phyloP scores from a whole-genome alignment of 2,329 filamentous ascomycete species.

The Colletotrichum horii region DNA sequence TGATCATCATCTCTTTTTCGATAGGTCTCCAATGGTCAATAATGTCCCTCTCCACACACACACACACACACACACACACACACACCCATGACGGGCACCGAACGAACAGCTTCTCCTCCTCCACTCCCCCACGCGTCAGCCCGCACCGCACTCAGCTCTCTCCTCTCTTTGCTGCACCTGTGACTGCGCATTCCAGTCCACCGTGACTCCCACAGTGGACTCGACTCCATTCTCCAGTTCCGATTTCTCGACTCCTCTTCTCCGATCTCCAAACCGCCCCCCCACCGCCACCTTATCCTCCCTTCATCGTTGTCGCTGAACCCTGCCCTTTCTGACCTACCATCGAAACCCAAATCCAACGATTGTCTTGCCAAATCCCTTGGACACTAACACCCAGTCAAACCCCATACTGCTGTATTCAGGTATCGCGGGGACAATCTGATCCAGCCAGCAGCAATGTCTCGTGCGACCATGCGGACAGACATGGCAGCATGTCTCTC shows the following conservation, averaged over 20 bases:
- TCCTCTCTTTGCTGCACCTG: neutral
- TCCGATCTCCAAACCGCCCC: neutral
- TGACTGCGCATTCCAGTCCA: neutral
- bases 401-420: neutral
- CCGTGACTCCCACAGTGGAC: neutral
- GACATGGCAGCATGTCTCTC: neutral
- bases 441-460: neutral
- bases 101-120: neutral
- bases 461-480: neutral
- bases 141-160: neutral
- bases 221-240: neutral
- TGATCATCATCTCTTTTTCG: neutral
- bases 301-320: neutral
- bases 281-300: neutral
- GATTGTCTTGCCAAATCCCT: neutral
- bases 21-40: neutral
- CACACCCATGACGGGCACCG: neutral
- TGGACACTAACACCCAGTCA: neutral
- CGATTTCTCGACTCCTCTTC: neutral
- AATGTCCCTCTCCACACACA: neutral
- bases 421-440: neutral
- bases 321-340: neutral
- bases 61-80: neutral
- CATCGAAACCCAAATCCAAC: neutral
- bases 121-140: neutral